phyloP scores from a whole-genome alignment of 257 asterid species.

The Agastache rugosa region DNA sequence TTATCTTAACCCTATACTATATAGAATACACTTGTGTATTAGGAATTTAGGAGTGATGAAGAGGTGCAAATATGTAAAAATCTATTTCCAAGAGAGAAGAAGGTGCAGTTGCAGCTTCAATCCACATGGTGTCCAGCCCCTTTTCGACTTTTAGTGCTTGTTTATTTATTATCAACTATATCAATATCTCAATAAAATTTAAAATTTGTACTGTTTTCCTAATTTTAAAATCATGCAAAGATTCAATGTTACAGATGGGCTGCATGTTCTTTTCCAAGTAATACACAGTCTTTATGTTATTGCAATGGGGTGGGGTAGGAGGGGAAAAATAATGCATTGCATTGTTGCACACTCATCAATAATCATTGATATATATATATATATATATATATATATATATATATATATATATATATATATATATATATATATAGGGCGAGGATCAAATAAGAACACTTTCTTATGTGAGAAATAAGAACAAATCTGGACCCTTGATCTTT shows the following conservation, averaged over 20 bases:
- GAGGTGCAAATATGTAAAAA: conserved; percentile 19
- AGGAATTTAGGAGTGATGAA: background rate
- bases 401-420: too few relatives aligned
- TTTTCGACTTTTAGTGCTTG: conserved; percentile 41
- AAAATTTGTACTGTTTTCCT: conserved; percentile 19
- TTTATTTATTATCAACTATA: conserved; percentile 44
- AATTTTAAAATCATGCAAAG: conserved; percentile 34
- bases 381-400: too few relatives aligned
- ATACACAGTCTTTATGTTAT: conserved; percentile 29
- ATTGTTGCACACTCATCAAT: conserved; percentile 40
- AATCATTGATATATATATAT: too few relatives aligned
- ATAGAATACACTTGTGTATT: background rate
- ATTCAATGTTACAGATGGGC: conserved; percentile 56
- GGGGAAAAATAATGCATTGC: background rate
- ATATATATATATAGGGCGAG: too few relatives aligned
- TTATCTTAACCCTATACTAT: background rate
- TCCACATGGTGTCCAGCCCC: conserved; percentile 61
- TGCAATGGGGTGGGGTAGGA: background rate
- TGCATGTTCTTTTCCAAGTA: conserved; percentile 66
- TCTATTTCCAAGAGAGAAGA: conserved; percentile 42
- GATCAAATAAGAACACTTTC: too few relatives aligned
- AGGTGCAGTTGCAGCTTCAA: conserved; percentile 42
- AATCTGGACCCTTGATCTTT: too few relatives aligned
- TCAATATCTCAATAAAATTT: conserved; percentile 32
- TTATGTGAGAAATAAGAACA: too few relatives aligned